Conservation (phyloP, 176 grass and related monocot genomes). For the Oryza meridionalis region DNA sequence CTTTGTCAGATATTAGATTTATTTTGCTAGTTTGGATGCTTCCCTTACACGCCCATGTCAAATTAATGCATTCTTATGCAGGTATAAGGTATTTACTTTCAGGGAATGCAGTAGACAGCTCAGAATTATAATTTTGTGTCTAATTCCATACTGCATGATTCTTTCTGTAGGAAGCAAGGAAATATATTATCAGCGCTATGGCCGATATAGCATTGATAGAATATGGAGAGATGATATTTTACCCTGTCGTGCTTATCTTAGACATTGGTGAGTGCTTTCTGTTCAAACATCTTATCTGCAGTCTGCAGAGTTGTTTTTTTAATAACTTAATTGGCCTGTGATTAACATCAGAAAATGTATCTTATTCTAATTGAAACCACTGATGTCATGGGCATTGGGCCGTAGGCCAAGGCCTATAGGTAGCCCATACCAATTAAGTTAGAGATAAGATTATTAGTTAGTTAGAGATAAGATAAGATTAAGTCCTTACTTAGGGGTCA, state of each 20-base stretch:
- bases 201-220: constrained; percentile 78
- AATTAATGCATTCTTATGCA: constrained; percentile 11
- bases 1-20: background rate
- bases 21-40: background rate
- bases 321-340: background rate
- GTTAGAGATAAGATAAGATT: no score
- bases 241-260: constrained; percentile 84
- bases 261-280: constrained; percentile 75
- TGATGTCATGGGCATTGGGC: no score
- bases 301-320: background rate
- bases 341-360: background rate
- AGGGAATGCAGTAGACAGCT: background rate
- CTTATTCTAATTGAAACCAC: constrained; percentile 6
- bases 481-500: no score
- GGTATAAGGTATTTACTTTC: background rate
- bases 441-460: no score
- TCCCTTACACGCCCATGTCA: background rate
- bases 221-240: constrained; percentile 98
- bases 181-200: constrained; percentile 75
- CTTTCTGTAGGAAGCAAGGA: constrained; percentile 78
- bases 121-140: background rate
- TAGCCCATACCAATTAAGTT: no score
- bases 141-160: background rate
- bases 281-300: constrained; percentile 16
- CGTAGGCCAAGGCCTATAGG: no score